Base-by-base conservation (phyloP, 305 asterid species). In the Fraxinus velutina region DNA sequence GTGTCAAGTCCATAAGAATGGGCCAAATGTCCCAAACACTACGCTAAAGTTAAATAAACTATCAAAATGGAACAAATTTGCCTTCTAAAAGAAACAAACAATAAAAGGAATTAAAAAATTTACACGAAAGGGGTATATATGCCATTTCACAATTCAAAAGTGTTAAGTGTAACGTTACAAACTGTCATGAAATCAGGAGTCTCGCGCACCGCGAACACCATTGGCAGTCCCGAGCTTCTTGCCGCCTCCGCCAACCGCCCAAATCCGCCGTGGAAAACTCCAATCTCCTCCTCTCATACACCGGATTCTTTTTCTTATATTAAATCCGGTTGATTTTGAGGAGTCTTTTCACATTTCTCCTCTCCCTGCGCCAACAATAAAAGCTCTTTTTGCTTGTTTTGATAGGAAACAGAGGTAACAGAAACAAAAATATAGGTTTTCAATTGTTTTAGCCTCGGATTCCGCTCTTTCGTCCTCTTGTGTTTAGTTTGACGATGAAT, bases 141-240 rank as follows among this genome's bases (percentile, higher is more conserved):
- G 83, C 62, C 64, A 74, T 72, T 32, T 17, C 33, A 62, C 4
- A 52, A 24, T 81, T 57, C 22, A 60, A 84, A 76, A 72, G 3
- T 64, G 2, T 1, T 70, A 6, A 17, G 50, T 70, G 55, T 76
- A 33, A 78, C 79, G 77, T 77, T 39, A 21, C 72, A 27, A 27
- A 73, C 80, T 22, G 44, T 19, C 52, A 15, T 22, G 15, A 30
- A 22, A 39, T 17, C 24, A 64, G 52, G 57, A 55, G 68, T 27
- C 60, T 84, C 89, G 88, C 84, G 80, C 78, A 85, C 72, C 83
- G 44, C 77, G 30, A 32, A 71, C 73, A 39, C 86, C 79, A 81
- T 79, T 81, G 78, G 81, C 75, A 83, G 84, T 84, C 81, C 78
- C 82, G 66, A 64, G 77, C 82, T 79, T 66, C 8, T 66, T 66